Conservation (phyloP, 768 basidiomycete species). For the Boletellus sp. region DNA sequence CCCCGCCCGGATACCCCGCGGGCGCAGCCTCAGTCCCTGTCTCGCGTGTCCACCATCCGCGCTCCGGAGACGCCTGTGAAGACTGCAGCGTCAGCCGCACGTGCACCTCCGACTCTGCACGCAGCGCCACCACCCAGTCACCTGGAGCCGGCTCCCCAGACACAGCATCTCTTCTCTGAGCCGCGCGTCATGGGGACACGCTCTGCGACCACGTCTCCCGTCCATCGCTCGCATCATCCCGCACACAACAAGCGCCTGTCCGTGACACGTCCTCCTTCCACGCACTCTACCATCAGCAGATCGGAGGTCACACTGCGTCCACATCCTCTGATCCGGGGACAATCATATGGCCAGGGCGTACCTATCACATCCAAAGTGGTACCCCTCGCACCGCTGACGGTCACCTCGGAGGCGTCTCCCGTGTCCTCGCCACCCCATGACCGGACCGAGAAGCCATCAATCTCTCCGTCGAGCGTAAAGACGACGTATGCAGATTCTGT, state of each 20-base stretch:
- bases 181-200: slow-evolving; percentile 28
- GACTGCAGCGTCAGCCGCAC: slow-evolving; percentile 13
- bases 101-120: slow-evolving; percentile 14
- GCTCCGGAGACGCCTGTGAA: slow-evolving; percentile 24
- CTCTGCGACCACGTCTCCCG: slow-evolving; percentile 40
- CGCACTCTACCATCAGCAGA: slow-evolving; percentile 47
- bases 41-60: slow-evolving; percentile 33
- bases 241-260: slow-evolving; percentile 40
- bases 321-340: slow-evolving; percentile 74
- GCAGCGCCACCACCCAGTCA: slow-evolving; percentile 12
- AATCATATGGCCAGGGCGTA: slow-evolving; percentile 51
- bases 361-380: slow-evolving; percentile 40
- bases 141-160: slow-evolving; percentile 4
- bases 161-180: slow-evolving; percentile 21
- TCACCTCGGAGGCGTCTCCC: slow-evolving; percentile 48
- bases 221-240: slow-evolving; percentile 34
- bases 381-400: slow-evolving; percentile 57
- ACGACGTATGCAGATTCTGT: slow-evolving; percentile 30
- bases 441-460: slow-evolving; percentile 21
- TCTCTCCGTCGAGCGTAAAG: slow-evolving; percentile 39
- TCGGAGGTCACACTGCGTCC: slow-evolving; percentile 49
- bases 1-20: slow-evolving; percentile 30
- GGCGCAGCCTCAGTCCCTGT: slow-evolving; percentile 30
- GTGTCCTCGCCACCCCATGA: slow-evolving; percentile 38
- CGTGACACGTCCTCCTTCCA: slow-evolving; percentile 59